Percentiles rank a stretch among this genome's conserved stretches.
Evolutionary conservation across 1,284 basidiomycete genomes (phyloP).

Genomic region (Leccinum subfulvum): DNA sequence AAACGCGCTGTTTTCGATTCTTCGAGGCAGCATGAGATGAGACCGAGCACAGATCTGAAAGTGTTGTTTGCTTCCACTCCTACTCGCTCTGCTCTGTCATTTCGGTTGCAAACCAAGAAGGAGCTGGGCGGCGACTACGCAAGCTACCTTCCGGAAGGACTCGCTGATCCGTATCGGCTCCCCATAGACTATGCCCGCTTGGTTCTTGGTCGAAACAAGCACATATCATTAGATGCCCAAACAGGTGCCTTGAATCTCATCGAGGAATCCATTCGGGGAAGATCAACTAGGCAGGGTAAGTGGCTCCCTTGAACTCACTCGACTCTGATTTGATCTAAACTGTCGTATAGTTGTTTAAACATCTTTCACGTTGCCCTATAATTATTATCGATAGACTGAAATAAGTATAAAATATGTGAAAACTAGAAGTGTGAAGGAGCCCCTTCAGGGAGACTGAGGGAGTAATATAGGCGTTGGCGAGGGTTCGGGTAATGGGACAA

Average conservation of each 20-base stretch:
- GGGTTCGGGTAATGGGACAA: slow-evolving; percentile 6
- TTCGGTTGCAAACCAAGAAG: slow-evolving; percentile 28
- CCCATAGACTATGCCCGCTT: slow-evolving; percentile 43
- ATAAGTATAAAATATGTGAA: slow-evolving; percentile 36
- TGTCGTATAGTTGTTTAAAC: slow-evolving; percentile 13
- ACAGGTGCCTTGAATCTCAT: slow-evolving; percentile 34
- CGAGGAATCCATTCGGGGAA: slow-evolving; percentile 18
- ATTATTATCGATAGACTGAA: slow-evolving; percentile 16
- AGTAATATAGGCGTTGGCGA: slow-evolving; percentile 17
- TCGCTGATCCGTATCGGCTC: slow-evolving; percentile 18
- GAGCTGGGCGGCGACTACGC: slow-evolving; percentile 54
- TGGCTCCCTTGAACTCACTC: neutral
- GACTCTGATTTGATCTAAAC: slow-evolving; percentile 2
- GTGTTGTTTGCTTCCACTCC: slow-evolving; percentile 22
- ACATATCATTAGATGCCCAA: slow-evolving; percentile 39
- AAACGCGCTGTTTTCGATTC: slow-evolving; percentile 3
- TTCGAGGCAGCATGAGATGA: slow-evolving; percentile 21
- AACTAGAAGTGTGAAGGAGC: slow-evolving; percentile 15
- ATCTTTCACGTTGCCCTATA: neutral
- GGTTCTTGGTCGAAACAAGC: slow-evolving; percentile 43
- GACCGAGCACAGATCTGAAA: slow-evolving; percentile 27
- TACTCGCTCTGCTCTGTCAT: slow-evolving; percentile 3
- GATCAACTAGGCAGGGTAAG: slow-evolving; percentile 15
- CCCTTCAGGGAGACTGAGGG: slow-evolving; percentile 1
- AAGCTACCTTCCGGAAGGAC: slow-evolving; percentile 36